These are phyloP conservation scores for Melampsora americana DNA, from an alignment of 1,284 basidiomycete species.

Conservation along the genomic window DNA sequence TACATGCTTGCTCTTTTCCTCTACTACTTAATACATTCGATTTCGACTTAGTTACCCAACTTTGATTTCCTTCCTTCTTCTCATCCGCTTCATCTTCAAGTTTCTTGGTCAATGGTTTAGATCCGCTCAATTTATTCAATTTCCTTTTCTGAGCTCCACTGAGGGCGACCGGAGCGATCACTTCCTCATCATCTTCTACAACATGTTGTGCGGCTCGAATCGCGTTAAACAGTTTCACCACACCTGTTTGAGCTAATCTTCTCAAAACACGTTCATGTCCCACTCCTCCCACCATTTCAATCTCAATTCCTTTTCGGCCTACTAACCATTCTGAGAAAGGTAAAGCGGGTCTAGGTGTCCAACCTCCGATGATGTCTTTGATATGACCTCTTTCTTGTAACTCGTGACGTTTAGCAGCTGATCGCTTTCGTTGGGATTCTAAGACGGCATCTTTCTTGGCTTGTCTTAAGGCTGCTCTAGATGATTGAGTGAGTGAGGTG, in stretches of 20 bases:
- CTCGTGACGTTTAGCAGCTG: slow-evolving; percentile 48
- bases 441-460: slow-evolving; percentile 28
- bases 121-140: slow-evolving; percentile 43
- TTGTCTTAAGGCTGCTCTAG: slow-evolving; percentile 23
- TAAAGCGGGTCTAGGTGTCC: slow-evolving; percentile 50
- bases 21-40: slow-evolving; percentile 51
- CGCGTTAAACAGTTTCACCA: slow-evolving; percentile 53
- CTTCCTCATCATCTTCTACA: slow-evolving; percentile 45
- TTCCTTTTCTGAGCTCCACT: slow-evolving; percentile 47
- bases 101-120: slow-evolving; percentile 7
- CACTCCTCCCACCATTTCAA: slow-evolving; percentile 7
- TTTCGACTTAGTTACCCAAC: slow-evolving; percentile 41
- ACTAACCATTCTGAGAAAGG: slow-evolving; percentile 51
- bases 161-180: slow-evolving; percentile 46
- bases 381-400: slow-evolving; percentile 51
- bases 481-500: slow-evolving; percentile 22
- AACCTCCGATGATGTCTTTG: slow-evolving; percentile 52
- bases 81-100: slow-evolving; percentile 39
- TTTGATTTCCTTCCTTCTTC: background rate
- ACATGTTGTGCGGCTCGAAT: slow-evolving; percentile 52
- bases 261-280: slow-evolving; percentile 51
- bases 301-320: slow-evolving; percentile 18
- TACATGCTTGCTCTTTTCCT: slow-evolving; percentile 52
- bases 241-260: slow-evolving; percentile 52
- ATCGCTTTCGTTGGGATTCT: slow-evolving; percentile 21